Evolutionary conservation across 2,329 filamentous ascomycete genomes (phyloP), one percentile per base, ranked within the genome.

Genomic region (Bipolaris cookei): DNA sequence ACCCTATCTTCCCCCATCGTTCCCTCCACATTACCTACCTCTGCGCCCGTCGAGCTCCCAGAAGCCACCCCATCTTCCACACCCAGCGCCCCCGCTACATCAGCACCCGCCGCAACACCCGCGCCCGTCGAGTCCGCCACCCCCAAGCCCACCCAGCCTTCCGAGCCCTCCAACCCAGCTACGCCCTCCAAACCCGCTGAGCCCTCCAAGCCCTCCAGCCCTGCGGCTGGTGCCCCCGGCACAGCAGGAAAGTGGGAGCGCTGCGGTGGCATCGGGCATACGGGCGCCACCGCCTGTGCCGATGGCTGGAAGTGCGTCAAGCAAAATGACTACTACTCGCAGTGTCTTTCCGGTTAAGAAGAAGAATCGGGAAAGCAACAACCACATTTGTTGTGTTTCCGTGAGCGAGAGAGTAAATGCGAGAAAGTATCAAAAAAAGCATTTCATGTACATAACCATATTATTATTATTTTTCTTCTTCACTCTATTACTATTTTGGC

Each of bases 211-310:
- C 55, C 55, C 53, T 2, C 48, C 47, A 13, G 23, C 59, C 13
- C 13, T 39, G 14, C 28, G 4, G 10, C 28, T 30, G 28, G 28
- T 6, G 28, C 10, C 10, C 34, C 56, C 13, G 42, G 45, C n/a
- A 44, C 51, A 3, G 54, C 35, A 11, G 46, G 55, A 10, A 48
- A 58, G 10, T 81, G 78, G 64, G 74, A 73, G 1, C 79, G 79
- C 58, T 81, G 80, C 62, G 80, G 80, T 57, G 80, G 80, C 20
- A 63, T 59, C 4, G 74, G 71, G 41, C 80, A 66, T 55, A 76
- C 63, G 4, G 80, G 80, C 7, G 46, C 76, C 0, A 77, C 73
- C 0, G 48, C 64, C n/a, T 82, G 80, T 44, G 68, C 72, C 1
- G 30, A 64, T 16, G 79, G 79, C n/a, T 68, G 63, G 46, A 67